Conservation (phyloP, 352 stramenopile genomes). For the Thalassiosira mediterranea region DNA sequence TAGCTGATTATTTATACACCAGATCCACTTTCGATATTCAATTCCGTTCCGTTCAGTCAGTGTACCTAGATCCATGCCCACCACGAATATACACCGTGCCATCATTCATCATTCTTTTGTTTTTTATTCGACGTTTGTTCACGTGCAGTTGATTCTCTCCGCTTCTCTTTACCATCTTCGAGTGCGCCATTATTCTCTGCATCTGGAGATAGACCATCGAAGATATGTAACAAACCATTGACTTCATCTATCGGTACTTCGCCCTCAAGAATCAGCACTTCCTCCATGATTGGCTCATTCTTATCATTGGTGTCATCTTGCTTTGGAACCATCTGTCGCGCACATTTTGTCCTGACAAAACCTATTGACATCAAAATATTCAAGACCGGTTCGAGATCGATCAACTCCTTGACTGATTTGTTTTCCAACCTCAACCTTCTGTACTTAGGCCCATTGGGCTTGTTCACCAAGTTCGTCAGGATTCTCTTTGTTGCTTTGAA, state of each 20-base stretch:
- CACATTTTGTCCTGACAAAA: constrained; percentile 6
- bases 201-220: constrained; percentile 18
- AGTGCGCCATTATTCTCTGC: neutral
- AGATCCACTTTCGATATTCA: too few species aligned
- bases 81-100: too few species aligned
- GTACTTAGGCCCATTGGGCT: constrained; percentile 22
- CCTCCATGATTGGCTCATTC: constrained; percentile 9
- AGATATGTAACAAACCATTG: constrained; percentile 21
- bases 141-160: neutral
- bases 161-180: constrained; percentile 4
- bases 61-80: too few species aligned
- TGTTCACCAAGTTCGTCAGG: constrained; percentile 18
- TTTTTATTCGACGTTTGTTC: constrained; percentile 2
- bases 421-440: constrained; percentile 28
- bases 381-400: constrained; percentile 27
- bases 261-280: constrained; percentile 35
- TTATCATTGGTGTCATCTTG: neutral
- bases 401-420: constrained; percentile 20
- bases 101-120: too few species aligned
- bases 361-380: constrained; percentile 30
- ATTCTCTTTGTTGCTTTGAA: constrained; percentile 27
- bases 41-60: too few species aligned
- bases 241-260: constrained; percentile 8
- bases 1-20: too few species aligned
- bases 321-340: too few species aligned